Evolutionary conservation across 176 grass and related monocot genomes (phyloP), one percentile per base, ranked within the genome.

Genomic region (Echinochloa phyllopogon): DNA sequence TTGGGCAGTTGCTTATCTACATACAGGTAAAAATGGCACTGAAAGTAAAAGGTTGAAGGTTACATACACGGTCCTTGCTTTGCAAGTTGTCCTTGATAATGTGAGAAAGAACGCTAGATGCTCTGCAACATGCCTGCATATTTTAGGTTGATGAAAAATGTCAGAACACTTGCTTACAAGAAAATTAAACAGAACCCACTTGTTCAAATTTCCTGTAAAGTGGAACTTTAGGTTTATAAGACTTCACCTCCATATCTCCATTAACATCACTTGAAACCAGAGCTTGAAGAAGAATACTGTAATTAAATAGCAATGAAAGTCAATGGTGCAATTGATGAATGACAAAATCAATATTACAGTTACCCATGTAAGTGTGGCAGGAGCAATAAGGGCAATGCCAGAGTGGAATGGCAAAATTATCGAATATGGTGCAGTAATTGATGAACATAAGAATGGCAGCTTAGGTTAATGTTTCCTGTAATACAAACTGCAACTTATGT

Each of bases 1-100:
- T 73, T 67, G 74, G 38, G n/a, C 69, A 81, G 5, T 59, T 81
- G 50, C 17, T 68, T 81, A 43, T 75, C 60, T 49, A 67, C 18
- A 61, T 62, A 37, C 36, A 83, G 6, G 65, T 64, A 86, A 81
- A 12, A 12, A 80, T 77, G 71, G 52, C 51, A 81, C 62, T 72
- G 56, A 65, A 59, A 78, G 79, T 81, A 56, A 72, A 50, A 90
- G 83, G 14, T 62, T 81, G 76, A 79, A 40, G 88, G 80, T 8
- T 62, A 86, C 88, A 81, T 96, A 99, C 96, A 76, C 76, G 88
- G 66, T 96, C 91, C 87, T 96, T 99, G 96, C 90, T 96, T 88
- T 89, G 92, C 63, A 94, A 65, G 82, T 99, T 99, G 71, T 99
- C 90, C 83, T 94, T 96, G 77, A 99, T 92, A 82, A 99, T 87